Conservation (phyloP, 345 rosid species). For the Kandelia obovata region DNA sequence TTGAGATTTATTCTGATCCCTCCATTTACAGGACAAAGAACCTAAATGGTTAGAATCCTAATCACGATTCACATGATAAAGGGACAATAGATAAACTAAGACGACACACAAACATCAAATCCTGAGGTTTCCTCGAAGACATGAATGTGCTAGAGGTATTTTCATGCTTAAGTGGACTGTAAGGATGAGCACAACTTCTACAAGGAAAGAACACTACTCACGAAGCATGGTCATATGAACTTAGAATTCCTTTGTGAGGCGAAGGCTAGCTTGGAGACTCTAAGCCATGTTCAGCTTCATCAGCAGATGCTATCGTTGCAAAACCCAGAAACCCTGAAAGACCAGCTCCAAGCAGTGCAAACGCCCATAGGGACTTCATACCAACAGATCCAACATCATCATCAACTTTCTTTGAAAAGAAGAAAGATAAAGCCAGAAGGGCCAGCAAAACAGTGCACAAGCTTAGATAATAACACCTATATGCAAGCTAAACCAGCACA, state of each 20-base stretch:
- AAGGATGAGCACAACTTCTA: background rate
- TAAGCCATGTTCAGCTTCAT: slow-evolving; percentile 95
- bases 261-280: slow-evolving; percentile 82
- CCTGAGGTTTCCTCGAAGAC: background rate
- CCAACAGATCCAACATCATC: slow-evolving; percentile 57
- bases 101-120: background rate
- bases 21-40: too few species aligned
- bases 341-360: slow-evolving; percentile 86
- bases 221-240: slow-evolving; percentile 98
- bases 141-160: background rate
- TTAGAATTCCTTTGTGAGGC: slow-evolving; percentile 97
- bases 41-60: background rate
- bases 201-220: slow-evolving; percentile 35
- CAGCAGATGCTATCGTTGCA: slow-evolving; percentile 77
- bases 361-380: slow-evolving; percentile 45
- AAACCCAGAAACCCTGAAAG: slow-evolving; percentile 77
- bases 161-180: background rate
- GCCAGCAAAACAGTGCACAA: slow-evolving; percentile 40
- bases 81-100: background rate
- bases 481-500: background rate
- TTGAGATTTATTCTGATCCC: too few species aligned
- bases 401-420: slow-evolving; percentile 62
- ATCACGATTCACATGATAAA: background rate
- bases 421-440: slow-evolving; percentile 45
- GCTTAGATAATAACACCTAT: background rate